Percentiles rank a stretch among this genome's conserved stretches.
These are phyloP conservation scores for Suillus placidus DNA, from an alignment of 768 basidiomycete species.

Conservation along the genomic window DNA sequence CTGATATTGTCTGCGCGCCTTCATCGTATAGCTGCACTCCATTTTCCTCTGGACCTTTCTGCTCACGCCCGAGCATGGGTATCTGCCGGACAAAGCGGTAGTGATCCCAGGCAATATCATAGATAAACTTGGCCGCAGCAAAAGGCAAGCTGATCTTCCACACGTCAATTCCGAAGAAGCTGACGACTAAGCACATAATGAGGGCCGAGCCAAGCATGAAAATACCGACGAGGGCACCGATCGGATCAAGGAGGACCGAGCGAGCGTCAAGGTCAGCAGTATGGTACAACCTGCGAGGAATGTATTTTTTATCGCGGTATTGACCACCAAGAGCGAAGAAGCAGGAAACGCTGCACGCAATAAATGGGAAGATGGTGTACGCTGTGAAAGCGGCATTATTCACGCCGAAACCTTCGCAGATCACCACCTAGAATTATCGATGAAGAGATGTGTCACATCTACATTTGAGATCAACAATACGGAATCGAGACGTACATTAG, in stretches of 20 bases:
- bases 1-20: not conserved
- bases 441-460: not conserved
- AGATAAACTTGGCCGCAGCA: slow-evolving; percentile 67
- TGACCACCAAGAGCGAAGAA: slow-evolving; percentile 60
- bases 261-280: slow-evolving; percentile 50
- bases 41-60: not conserved
- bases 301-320: slow-evolving; percentile 55
- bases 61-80: slow-evolving; percentile 19
- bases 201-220: slow-evolving; percentile 68
- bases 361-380: slow-evolving; percentile 80
- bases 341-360: slow-evolving; percentile 67
- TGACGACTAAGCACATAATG: slow-evolving; percentile 72
- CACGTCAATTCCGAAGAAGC: slow-evolving; percentile 75
- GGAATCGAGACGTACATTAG: slow-evolving; percentile 54
- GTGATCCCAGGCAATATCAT: slow-evolving; percentile 66
- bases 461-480: not conserved
- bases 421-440: slow-evolving; percentile 52
- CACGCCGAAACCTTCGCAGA: slow-evolving; percentile 83
- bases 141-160: slow-evolving; percentile 88
- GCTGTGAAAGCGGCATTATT: slow-evolving; percentile 80
- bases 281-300: slow-evolving; percentile 48
- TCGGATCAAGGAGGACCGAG: slow-evolving; percentile 71
- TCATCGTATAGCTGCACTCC: not conserved
- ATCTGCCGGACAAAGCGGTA: slow-evolving; percentile 42
- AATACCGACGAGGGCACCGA: slow-evolving; percentile 75